These are phyloP conservation scores for Monilinia fructicola DNA, from an alignment of 2,329 filamentous ascomycete genomes.

Conservation along the genomic window DNA sequence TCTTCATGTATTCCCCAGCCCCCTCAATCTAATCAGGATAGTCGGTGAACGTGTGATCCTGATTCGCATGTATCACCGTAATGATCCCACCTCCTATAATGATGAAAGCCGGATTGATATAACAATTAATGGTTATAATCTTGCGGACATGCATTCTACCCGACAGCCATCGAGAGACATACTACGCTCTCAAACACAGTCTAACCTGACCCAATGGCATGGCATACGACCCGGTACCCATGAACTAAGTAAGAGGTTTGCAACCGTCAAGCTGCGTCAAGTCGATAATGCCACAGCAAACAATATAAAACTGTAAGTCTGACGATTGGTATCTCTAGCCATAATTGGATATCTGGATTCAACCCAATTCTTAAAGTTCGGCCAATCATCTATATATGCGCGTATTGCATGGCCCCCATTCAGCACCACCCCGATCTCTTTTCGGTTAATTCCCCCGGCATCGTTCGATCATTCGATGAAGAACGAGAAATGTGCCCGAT, in stretches of 20 bases:
- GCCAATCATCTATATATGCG: not conserved
- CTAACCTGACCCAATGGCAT: not conserved
- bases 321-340: not conserved
- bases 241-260: not conserved
- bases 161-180: constrained; percentile 5
- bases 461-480: constrained; percentile 1
- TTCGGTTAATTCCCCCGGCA: not conserved
- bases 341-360: not conserved
- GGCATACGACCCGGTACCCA: not conserved
- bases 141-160: not conserved
- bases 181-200: not conserved
- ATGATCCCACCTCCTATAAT: not conserved
- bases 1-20: constrained; percentile 16
- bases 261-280: not conserved
- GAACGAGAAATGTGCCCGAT: not conserved
- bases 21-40: constrained; percentile 10
- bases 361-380: not conserved
- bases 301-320: not conserved
- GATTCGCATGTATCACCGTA: constrained; percentile 9
- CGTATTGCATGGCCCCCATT: not conserved
- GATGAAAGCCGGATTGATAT: not conserved
- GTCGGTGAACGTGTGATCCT: constrained; percentile 22
- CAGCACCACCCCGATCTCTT: not conserved
- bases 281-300: not conserved
- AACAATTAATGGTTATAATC: not conserved